phyloP scores from a whole-genome alignment of 345 rosid genomes.

The Ceriops zippeliana region DNA sequence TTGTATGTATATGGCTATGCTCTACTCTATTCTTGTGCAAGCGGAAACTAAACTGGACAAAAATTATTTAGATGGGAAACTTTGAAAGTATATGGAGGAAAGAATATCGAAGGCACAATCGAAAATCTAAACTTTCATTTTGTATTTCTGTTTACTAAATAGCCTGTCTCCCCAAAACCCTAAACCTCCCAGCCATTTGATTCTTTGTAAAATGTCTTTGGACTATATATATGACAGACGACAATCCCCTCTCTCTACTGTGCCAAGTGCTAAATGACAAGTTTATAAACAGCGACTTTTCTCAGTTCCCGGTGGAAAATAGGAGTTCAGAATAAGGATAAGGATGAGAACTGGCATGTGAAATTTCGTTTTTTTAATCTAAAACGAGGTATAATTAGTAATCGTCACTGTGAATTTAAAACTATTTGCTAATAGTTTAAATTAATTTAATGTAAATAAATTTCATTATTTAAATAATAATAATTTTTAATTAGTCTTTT shows the following conservation, averaged over 20 bases:
- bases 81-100: not conserved
- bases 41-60: constrained; percentile 3
- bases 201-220: constrained; percentile 18
- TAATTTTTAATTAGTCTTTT: too few species aligned
- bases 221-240: not conserved
- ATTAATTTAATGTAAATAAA: too few species aligned
- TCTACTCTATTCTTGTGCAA: constrained; percentile 11
- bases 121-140: constrained; percentile 7
- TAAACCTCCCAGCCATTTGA: constrained; percentile 27
- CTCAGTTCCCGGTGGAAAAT: constrained; percentile 33
- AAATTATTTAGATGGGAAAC: not conserved
- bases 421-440: too few species aligned
- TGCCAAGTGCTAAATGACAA: constrained; percentile 60
- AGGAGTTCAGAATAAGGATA: too few species aligned
- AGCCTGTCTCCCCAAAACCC: constrained; percentile 39
- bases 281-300: constrained; percentile 44
- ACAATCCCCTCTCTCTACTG: constrained; percentile 9
- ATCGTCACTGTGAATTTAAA: too few species aligned
- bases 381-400: too few species aligned
- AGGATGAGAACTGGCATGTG: too few species aligned
- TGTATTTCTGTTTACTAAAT: constrained; percentile 13
- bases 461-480: too few species aligned
- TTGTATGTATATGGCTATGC: not conserved
- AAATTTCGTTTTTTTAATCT: too few species aligned
- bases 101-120: constrained; percentile 8